These are phyloP conservation scores for Nannizziopsis arthrosporioides DNA, from an alignment of 2,329 filamentous ascomycete species.

Conservation along the genomic window DNA sequence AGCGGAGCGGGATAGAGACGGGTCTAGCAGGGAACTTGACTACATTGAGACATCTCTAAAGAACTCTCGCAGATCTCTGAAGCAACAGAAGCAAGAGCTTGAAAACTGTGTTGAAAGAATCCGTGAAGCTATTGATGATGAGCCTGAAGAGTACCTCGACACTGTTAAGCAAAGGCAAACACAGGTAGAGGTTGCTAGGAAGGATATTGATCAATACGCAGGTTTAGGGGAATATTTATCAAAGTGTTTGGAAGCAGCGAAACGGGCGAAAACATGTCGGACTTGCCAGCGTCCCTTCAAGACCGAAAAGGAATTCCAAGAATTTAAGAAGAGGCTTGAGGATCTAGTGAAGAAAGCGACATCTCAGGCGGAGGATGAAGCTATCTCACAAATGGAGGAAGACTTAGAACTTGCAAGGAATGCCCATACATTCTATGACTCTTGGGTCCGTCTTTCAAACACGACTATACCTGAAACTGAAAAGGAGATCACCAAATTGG, in stretches of 20 bases:
- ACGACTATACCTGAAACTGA: slow-evolving; percentile 60
- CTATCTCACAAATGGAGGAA: slow-evolving; percentile 50
- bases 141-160: slow-evolving; percentile 41
- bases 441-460: slow-evolving; percentile 54
- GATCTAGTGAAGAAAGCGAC: slow-evolving; percentile 39
- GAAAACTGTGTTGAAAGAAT: slow-evolving; percentile 52
- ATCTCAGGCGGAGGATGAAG: slow-evolving; percentile 46
- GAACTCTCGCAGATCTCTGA: slow-evolving; percentile 51
- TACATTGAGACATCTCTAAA: slow-evolving; percentile 64
- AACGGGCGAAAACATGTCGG: slow-evolving; percentile 60
- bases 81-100: slow-evolving; percentile 52
- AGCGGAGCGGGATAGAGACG: slow-evolving; percentile 59
- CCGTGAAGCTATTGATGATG: slow-evolving; percentile 45
- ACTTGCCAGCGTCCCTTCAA: slow-evolving; percentile 63
- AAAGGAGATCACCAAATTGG: slow-evolving; percentile 50
- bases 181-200: slow-evolving; percentile 42
- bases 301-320: slow-evolving; percentile 47
- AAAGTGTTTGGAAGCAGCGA: slow-evolving; percentile 53
- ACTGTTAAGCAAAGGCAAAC: slow-evolving; percentile 42
- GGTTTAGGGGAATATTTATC: slow-evolving; percentile 60
- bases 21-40: slow-evolving; percentile 58
- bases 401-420: slow-evolving; percentile 52
- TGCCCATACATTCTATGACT: slow-evolving; percentile 59
- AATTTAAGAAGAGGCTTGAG: slow-evolving; percentile 55
- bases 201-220: slow-evolving; percentile 56